Evolutionary conservation across 495 filamentous ascomycete species (phyloP), one percentile per base, ranked within the genome.

Genomic region (Penicillium nucicola): DNA sequence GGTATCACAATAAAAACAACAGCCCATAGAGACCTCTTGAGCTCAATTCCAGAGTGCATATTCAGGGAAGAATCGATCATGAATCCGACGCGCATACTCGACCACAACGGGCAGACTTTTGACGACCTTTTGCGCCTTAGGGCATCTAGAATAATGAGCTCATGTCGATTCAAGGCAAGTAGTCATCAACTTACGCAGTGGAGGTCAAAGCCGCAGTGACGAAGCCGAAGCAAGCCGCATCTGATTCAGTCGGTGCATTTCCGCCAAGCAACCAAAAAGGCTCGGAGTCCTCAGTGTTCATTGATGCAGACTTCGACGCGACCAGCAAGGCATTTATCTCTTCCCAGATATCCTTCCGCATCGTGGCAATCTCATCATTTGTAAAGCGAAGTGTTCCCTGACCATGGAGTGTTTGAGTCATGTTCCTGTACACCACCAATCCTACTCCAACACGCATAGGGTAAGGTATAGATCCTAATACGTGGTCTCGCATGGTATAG

Each of bases 241-340:
- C 84, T 1, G 67, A 77, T 48, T 86, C 84, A 0, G 77, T 80
- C 4, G 83, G 83, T 7, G 55, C 33, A 1, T 73, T 60, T 0
- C 78, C 77, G 0, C 82, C 83, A 5, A 83, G 63, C 14, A 79
- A 50, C 81, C 82, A 86, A 45, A 85, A 86, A 2, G 72, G 71
- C 8, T 58, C 59, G 0, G 62, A 60, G 4, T 31, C 41, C 3
- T 64, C 37, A 15, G 48, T 11, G 48, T 44, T 8, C 23, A 62
- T 4, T 48, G 74, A 36, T 74, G 71, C 7, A 85, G 31, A 18
- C 41, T 63, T 31, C 10, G 25, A 28, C 2, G 25, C 7, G 25
- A 28, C 7, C 7, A 28, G 25, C 4, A 28, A 9, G 0, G 25
- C 7, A 8, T 9, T 28, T 28, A 28, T 28, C 25, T 28, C 25